These are phyloP conservation scores for Fusarium oxysporum DNA, from an alignment of 2,329 filamentous ascomycete species.

Conservation along the genomic window DNA sequence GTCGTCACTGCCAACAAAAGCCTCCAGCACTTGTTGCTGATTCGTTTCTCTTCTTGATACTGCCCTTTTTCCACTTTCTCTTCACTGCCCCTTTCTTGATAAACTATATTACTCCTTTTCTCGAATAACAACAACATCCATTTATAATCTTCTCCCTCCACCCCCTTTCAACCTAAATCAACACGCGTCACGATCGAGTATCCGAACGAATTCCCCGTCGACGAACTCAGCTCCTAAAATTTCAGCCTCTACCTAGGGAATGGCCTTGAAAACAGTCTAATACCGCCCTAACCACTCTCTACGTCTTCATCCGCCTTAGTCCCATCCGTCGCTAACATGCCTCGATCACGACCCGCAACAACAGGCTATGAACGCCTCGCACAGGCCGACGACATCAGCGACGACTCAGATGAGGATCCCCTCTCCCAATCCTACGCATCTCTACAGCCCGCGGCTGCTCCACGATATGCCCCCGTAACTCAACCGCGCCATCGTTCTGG, in stretches of 20 bases:
- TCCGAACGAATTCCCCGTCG: constrained; percentile 1
- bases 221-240: background rate
- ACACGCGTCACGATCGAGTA: constrained; percentile 19
- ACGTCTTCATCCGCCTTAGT: background rate
- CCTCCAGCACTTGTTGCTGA: background rate
- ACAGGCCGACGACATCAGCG: constrained; percentile 81
- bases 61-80: constrained; percentile 1
- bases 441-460: constrained; percentile 67
- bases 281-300: background rate
- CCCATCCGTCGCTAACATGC: constrained; percentile 59
- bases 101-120: constrained; percentile 20
- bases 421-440: constrained; percentile 65
- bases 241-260: constrained; percentile 14
- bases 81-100: constrained; percentile 1
- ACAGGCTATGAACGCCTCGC: constrained; percentile 88
- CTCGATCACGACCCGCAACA: constrained; percentile 75
- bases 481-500: constrained; percentile 71
- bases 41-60: constrained; percentile 4
- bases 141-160: constrained; percentile 11
- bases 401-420: constrained; percentile 75
- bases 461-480: constrained; percentile 72
- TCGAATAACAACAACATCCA: constrained; percentile 1
- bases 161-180: constrained; percentile 19
- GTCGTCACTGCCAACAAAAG: constrained; percentile 3
- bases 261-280: constrained; percentile 30